Evolutionary conservation across 768 basidiomycete genomes (phyloP), one percentile per base, ranked within the genome.

Genomic region (Tricholoma saponaceum): DNA sequence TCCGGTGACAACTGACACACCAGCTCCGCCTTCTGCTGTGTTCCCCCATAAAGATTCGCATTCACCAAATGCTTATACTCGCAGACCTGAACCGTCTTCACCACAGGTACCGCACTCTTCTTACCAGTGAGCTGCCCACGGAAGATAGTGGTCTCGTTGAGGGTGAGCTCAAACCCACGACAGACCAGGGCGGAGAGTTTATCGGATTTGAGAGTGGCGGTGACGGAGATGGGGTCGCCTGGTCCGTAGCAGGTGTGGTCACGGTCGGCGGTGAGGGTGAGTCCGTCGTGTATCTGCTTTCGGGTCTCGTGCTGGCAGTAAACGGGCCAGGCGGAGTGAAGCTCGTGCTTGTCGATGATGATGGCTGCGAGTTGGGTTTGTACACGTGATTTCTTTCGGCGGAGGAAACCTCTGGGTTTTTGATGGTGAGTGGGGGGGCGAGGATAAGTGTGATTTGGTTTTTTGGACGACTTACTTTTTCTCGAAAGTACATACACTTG

Each of bases 251-350:
- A 95, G 6, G 87, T 87, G 57, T 83, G 79, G 23, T 78, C 78
- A 35, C 95, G 86, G 25, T 90, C 85, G 18, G 94, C 87, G 44
- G 81, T 83, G 59, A 97, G 82, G 22, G 80, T 85, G 16, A 93
- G 79, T 25, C 86, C 87, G 3, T 92, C 87, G 60, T 86, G 82
- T 2, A 76, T 65, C 16, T 83, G 72, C 14, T 82, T 78, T n/a
- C 90, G 87, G 32, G 79, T 79, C 64, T 93, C 90, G 10, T 82
- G 81, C 67, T 92, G 89, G 51, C 82, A 83, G 67, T 93, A 96
- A 28, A 95, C 81, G 2, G 95, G 94, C 95, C 95, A 97, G 1
- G 91, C 87, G 4, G 93, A 89, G 66, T 96, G 94, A 6, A 95
- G 76, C 62, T 96, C 95, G 66, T 96, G 94, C 70, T 96, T 97